A percentile compares a stretch with the other conserved stretches of the same genome.
phyloP scores from a whole-genome alignment of 441 rosid species.

The Isatis lusitanica region DNA sequence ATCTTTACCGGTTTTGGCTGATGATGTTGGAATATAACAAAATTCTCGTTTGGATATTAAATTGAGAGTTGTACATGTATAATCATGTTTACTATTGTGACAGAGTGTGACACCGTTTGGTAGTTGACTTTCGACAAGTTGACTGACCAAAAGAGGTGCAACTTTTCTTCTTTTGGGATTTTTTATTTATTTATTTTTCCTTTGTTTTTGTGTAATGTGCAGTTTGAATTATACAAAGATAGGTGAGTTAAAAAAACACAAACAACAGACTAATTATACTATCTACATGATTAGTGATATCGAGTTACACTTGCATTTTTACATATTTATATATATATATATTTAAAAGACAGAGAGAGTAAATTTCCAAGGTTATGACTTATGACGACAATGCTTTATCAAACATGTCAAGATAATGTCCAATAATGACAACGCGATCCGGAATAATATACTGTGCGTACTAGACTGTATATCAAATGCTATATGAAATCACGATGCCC shows the following conservation, averaged over 20 bases:
- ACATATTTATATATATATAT: neutral
- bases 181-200: neutral
- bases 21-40: conserved; percentile 9
- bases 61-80: conserved; percentile 31
- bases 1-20: neutral
- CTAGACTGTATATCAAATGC: neutral
- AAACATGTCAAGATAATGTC: conserved; percentile 9
- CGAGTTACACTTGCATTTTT: neutral
- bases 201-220: neutral
- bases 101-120: conserved; percentile 19
- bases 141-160: conserved; percentile 19
- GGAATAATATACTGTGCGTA: neutral
- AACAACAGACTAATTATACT: neutral
- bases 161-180: neutral
- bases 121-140: conserved; percentile 31
- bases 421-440: neutral
- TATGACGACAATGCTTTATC: neutral
- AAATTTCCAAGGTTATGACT: too few species aligned
- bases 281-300: neutral
- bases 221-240: neutral
- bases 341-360: neutral
- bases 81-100: conserved; percentile 18
- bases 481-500: neutral
- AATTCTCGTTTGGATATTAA: neutral
- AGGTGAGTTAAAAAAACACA: conserved; percentile 4